Conservation (phyloP, 768 basidiomycete species). For the Leccinum subtestaceum region DNA sequence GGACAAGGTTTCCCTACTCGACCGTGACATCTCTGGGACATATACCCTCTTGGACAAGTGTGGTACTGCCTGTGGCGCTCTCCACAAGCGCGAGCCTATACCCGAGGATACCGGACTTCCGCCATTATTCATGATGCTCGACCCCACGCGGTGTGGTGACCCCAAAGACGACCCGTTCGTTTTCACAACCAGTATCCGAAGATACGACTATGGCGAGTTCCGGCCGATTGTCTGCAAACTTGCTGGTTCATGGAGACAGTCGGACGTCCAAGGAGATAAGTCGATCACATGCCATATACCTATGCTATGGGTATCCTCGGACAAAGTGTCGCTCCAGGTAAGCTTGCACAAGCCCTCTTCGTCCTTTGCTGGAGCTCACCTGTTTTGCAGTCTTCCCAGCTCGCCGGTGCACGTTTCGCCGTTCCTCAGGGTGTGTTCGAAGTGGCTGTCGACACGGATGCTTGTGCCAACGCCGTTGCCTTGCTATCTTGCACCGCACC, state of each 20-base stretch:
- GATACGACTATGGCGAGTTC: conserved; percentile 79
- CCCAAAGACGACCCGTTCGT: conserved; percentile 78
- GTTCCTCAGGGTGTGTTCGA: conserved; percentile 55
- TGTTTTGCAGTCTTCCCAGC: conserved; percentile 46
- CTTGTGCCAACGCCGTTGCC: conserved; percentile 74
- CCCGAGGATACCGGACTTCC: conserved; percentile 49
- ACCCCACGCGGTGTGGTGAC: conserved; percentile 78
- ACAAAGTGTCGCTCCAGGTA: conserved; percentile 54
- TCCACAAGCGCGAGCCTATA: conserved; percentile 61
- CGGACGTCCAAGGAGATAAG: conserved; percentile 45
- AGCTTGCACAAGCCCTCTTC: conserved; percentile 13
- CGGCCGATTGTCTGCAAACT: conserved; percentile 76
- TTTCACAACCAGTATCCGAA: conserved; percentile 74
- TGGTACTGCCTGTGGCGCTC: conserved; percentile 80
- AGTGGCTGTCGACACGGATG: conserved; percentile 52
- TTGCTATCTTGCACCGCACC: conserved; percentile 76
- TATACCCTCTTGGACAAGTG: conserved; percentile 83
- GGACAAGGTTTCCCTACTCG: conserved; percentile 48
- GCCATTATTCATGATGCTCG: conserved; percentile 74
- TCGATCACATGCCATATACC: conserved; percentile 58
- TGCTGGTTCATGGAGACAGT: conserved; percentile 77
- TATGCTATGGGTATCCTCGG: conserved; percentile 58
- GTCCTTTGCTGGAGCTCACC: conserved; percentile 2
- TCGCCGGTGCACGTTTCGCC: conserved; percentile 59
- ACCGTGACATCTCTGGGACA: conserved; percentile 77